Conservation (phyloP, 108 stramenopile genomes). For the Fistulifera pelliculosa region DNA sequence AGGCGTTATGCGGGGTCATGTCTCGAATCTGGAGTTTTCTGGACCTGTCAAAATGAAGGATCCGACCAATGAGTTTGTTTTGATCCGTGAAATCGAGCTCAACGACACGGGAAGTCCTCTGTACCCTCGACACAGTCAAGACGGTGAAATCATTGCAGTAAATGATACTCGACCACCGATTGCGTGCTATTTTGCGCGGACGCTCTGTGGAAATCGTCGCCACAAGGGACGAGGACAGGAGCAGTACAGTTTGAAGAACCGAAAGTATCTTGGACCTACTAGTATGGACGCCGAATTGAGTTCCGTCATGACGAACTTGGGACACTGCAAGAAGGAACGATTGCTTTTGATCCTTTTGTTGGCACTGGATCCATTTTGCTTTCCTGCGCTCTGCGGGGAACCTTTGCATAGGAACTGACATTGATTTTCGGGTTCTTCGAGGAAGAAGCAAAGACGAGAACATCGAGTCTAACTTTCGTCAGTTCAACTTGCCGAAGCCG, state of each 20-base stretch:
- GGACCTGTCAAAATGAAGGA: constrained; percentile 71
- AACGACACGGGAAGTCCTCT: constrained; percentile 48
- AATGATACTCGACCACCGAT: constrained; percentile 57
- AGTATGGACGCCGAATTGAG: constrained; percentile 94
- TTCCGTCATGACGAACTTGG: constrained; percentile 93
- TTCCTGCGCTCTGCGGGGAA: constrained; percentile 83
- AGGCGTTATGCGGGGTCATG: constrained; percentile 49
- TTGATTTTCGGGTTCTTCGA: constrained; percentile 86
- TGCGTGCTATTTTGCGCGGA: constrained; percentile 71
- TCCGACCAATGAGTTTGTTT: constrained; percentile 46
- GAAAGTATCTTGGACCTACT: constrained; percentile 93
- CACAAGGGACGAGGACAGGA: constrained; percentile 47
- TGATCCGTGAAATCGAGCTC: constrained; percentile 70
- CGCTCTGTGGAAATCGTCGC: constrained; percentile 34
- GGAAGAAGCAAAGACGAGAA: constrained; percentile 68
- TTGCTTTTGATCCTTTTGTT: constrained; percentile 93
- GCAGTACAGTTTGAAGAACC: constrained; percentile 83
- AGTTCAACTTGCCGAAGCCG: constrained; percentile 80
- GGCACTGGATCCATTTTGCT: constrained; percentile 95
- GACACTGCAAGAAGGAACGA: constrained; percentile 39
- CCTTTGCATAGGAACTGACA: constrained; percentile 88
- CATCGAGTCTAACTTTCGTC: constrained; percentile 76
- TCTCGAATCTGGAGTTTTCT: constrained; percentile 32
- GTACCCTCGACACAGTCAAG: constrained; percentile 30
- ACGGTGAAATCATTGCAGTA: constrained; percentile 39